A percentile compares a stretch with the other conserved stretches of the same genome.
Conservation (phyloP, 345 rosid genomes). For the Cardamine occulta region DNA sequence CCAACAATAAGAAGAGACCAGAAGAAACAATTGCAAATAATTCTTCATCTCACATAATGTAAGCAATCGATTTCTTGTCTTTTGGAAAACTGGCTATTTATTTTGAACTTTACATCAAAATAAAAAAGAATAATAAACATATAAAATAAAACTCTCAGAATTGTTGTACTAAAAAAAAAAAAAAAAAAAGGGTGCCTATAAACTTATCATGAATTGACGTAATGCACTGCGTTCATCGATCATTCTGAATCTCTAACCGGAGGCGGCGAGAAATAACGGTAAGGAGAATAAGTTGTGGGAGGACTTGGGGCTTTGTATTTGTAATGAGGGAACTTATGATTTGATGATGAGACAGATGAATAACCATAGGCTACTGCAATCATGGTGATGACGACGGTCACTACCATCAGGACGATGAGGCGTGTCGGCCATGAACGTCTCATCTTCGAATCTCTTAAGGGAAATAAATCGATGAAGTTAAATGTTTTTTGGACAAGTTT, state of each 20-base stretch:
- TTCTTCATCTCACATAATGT: conserved; percentile 5
- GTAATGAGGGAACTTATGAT: conserved; percentile 48
- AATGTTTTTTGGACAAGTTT: not conserved
- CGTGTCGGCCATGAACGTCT: conserved; percentile 38
- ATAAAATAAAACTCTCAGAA: conserved; percentile 4
- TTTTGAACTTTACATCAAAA: conserved; percentile 19
- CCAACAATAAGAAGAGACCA: not conserved
- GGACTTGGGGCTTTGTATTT: conserved; percentile 45
- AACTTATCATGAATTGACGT: not conserved
- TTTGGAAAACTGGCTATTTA: conserved; percentile 20
- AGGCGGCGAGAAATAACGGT: conserved; percentile 46
- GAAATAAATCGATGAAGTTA: not conserved
- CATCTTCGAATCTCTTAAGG: conserved; percentile 18
- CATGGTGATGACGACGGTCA: conserved; percentile 33
- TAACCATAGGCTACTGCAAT: conserved; percentile 40
- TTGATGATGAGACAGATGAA: conserved; percentile 35
- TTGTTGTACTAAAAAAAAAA: not conserved
- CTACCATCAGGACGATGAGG: conserved; percentile 1
- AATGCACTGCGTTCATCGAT: conserved; percentile 11
- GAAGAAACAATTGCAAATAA: conserved; percentile 4
- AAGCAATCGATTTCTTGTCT: not conserved
- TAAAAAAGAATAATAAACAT: conserved; percentile 8
- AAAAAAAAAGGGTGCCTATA: not conserved
- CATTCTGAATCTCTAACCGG: conserved; percentile 26
- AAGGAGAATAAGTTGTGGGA: conserved; percentile 43